A percentile compares a stretch with the other conserved stretches of the same genome.
These are phyloP conservation scores for Arthroderma sp. DNA, from an alignment of 2,329 filamentous ascomycete genomes.

Conservation along the genomic window DNA sequence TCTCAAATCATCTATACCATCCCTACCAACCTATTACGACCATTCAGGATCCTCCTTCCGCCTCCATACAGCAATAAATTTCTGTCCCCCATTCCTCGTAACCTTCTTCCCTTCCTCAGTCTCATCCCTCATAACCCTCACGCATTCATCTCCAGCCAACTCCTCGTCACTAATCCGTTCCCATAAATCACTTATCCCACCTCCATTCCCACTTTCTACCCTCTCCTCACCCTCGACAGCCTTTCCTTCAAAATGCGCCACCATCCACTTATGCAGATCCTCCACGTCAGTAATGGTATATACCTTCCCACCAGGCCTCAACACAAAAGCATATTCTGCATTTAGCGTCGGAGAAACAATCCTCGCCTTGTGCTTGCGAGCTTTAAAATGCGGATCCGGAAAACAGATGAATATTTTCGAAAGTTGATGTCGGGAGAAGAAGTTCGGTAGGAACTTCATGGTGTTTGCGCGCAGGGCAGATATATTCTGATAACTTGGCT, in stretches of 20 bases:
- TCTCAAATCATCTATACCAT: no score
- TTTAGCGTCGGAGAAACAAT: conserved; percentile 83
- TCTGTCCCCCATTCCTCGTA: conserved; percentile 72
- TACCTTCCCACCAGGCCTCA: conserved; percentile 70
- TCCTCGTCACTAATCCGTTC: conserved; percentile 51
- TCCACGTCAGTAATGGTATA: conserved; percentile 98
- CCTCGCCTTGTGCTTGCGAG: conserved; percentile 88
- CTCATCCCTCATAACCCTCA: conserved; percentile 54
- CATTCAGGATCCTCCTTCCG: conserved; percentile 68
- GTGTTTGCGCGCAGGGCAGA: conserved; percentile 83
- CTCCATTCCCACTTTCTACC: conserved; percentile 68
- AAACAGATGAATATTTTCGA: conserved; percentile 95
- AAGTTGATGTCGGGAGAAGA: conserved; percentile 71
- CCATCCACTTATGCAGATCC: conserved; percentile 88
- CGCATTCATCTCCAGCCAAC: conserved; percentile 45
- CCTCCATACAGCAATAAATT: conserved; percentile 81
- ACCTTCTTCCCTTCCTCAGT: conserved; percentile 99
- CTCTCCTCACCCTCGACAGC: conserved; percentile 58
- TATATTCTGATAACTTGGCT: conserved; percentile 60
- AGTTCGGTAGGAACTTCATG: conserved; percentile 99
- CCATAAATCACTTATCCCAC: conserved; percentile 48
- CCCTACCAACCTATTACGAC: conserved; percentile 19
- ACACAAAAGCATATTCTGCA: conserved; percentile 82
- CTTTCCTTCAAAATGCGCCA: conserved; percentile 63
- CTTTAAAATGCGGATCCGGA: conserved; percentile 95